These are phyloP conservation scores for Leccinum subtestaceum DNA, from an alignment of 768 basidiomycete genomes.

Conservation along the genomic window DNA sequence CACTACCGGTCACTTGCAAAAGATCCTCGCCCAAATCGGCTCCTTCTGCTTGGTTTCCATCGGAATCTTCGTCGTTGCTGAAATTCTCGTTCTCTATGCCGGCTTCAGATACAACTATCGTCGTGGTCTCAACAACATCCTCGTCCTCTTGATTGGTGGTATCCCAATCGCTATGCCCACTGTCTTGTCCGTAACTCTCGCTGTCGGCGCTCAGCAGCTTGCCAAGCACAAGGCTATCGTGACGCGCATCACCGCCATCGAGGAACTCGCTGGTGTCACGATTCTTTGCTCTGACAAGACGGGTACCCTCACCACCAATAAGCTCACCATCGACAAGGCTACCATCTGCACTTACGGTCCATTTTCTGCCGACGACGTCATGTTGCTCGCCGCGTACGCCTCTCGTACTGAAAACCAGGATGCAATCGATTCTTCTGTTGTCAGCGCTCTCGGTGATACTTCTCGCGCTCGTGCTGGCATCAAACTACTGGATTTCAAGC, in stretches of 20 bases:
- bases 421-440: constrained; percentile 89
- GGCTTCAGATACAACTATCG: constrained; percentile 90
- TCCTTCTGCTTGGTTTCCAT: constrained; percentile 97
- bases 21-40: constrained; percentile 96
- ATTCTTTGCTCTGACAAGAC: constrained; percentile 99
- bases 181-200: constrained; percentile 95
- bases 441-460: constrained; percentile 71
- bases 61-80: constrained; percentile 91
- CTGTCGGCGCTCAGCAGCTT: constrained; percentile 97
- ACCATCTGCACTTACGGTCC: constrained; percentile 90
- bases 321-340: constrained; percentile 93
- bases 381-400: constrained; percentile 92
- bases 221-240: constrained; percentile 99
- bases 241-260: constrained; percentile 98
- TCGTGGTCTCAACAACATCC: constrained; percentile 93
- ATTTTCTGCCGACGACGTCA: constrained; percentile 86
- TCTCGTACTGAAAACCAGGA: constrained; percentile 99
- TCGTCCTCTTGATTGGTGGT: constrained; percentile 98
- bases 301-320: constrained; percentile 97
- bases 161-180: constrained; percentile 99
- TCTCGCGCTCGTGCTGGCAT: constrained; percentile 83
- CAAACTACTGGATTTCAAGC: constrained; percentile 97
- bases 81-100: constrained; percentile 92
- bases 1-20: constrained; percentile 96
- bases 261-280: constrained; percentile 97